A percentile compares a stretch with the other conserved stretches of the same genome.
Conservation (phyloP, 1,284 basidiomycete genomes). For the Ceratobasidium sp. region DNA sequence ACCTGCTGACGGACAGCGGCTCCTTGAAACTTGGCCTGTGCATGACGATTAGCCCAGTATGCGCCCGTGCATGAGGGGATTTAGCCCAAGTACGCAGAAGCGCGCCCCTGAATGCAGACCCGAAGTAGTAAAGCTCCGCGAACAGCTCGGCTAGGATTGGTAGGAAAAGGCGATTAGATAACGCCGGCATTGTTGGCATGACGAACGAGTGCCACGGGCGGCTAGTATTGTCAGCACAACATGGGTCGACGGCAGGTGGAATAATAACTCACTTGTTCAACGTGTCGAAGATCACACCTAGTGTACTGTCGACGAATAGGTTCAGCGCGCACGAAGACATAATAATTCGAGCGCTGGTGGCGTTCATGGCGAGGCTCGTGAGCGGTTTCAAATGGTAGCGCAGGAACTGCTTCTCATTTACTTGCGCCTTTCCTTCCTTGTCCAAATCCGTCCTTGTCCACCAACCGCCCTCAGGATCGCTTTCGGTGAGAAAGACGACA, state of each 20-base stretch:
- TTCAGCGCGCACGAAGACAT: background rate
- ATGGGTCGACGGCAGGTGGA: too few relatives aligned
- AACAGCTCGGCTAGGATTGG: background rate
- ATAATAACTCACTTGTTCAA: background rate
- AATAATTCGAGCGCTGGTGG: background rate
- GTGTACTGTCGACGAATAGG: background rate
- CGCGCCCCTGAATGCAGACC: background rate
- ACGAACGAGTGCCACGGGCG: conserved; percentile 15
- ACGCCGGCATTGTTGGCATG: background rate
- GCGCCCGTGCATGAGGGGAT: background rate
- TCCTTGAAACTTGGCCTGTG: too few relatives aligned
- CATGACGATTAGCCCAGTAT: conserved; percentile 10
- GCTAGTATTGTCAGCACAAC: background rate
- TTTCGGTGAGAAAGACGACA: conserved; percentile 9
- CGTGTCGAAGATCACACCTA: background rate
- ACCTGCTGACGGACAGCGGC: background rate
- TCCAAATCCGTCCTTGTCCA: background rate
- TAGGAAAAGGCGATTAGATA: too few relatives aligned
- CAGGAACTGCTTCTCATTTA: background rate
- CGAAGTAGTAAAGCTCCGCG: background rate
- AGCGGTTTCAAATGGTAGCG: background rate
- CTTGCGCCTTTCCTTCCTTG: background rate
- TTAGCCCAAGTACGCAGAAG: conserved; percentile 1
- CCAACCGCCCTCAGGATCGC: background rate
- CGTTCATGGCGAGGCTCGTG: background rate